Evolutionary conservation across 2,329 filamentous ascomycete genomes (phyloP).

Genomic region (Coniochaeta sp.): DNA sequence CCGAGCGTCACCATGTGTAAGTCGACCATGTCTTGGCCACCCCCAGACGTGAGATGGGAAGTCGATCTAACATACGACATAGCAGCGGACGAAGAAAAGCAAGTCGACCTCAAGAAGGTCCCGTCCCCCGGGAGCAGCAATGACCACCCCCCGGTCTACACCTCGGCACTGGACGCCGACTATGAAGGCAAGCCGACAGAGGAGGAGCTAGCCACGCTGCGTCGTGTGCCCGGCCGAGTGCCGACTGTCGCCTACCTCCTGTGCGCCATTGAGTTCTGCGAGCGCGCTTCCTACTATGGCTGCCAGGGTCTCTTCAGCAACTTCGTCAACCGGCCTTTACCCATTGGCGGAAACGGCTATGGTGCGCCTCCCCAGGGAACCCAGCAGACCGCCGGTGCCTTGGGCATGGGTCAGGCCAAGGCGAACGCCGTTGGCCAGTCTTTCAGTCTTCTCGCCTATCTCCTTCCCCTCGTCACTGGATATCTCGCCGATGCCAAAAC

Average conservation of each 20-base stretch:
- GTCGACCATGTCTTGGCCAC: no score
- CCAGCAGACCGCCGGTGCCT: constrained; percentile 46
- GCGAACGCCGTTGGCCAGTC: constrained; percentile 45
- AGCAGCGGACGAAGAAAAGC: constrained; percentile 5
- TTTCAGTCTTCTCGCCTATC: constrained; percentile 50
- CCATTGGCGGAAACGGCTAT: constrained; percentile 37
- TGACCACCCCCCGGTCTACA: constrained; percentile 4
- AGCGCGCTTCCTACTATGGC: constrained; percentile 55
- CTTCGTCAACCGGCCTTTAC: constrained; percentile 54
- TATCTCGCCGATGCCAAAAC: constrained; percentile 60
- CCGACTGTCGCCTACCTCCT: constrained; percentile 47
- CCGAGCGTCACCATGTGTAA: constrained; percentile 1
- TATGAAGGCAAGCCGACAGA: constrained; percentile 31
- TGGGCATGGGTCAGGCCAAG: constrained; percentile 48
- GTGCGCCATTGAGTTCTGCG: constrained; percentile 52
- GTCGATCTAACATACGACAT: no score
- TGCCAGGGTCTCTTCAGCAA: constrained; percentile 48
- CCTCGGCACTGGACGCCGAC: not conserved
- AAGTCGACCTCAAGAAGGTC: not conserved
- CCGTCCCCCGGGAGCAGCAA: not conserved
- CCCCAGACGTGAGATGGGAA: no score
- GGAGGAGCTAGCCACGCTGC: constrained; percentile 43
- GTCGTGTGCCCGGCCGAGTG: constrained; percentile 43
- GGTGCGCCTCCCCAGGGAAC: constrained; percentile 31
- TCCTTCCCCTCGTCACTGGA: constrained; percentile 45